Evolutionary conservation across 106 monocot genomes (phyloP).

Genomic region (Apostasia ramifera): DNA sequence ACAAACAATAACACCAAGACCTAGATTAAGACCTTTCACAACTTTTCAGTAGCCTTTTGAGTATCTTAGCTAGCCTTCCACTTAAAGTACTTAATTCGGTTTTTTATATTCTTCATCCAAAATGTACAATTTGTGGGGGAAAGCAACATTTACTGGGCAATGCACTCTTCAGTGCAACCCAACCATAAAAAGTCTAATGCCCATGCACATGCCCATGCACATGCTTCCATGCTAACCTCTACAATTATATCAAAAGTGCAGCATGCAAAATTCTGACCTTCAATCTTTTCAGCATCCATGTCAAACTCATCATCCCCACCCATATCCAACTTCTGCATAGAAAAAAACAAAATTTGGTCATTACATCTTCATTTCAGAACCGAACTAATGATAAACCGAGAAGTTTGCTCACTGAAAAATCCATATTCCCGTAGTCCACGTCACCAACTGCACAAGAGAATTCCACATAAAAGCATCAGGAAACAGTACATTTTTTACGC

Average conservation of each 20-base stretch:
- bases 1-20: too few species aligned
- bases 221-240: too few species aligned
- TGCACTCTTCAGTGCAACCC: too few species aligned
- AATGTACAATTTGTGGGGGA: too few species aligned
- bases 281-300: slow-evolving; percentile 22
- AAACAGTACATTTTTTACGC: background rate
- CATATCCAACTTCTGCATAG: slow-evolving; percentile 47
- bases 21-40: too few species aligned
- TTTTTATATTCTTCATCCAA: too few species aligned
- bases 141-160: too few species aligned
- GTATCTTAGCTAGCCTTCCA: too few species aligned
- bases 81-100: too few species aligned
- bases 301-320: slow-evolving; percentile 32
- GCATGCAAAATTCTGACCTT: slow-evolving; percentile 4
- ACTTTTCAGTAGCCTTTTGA: too few species aligned
- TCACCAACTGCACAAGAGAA: slow-evolving; percentile 20
- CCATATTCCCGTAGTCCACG: slow-evolving; percentile 57
- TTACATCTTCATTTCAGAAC: background rate
- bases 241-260: background rate
- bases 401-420: slow-evolving; percentile 57
- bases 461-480: background rate
- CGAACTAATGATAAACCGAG: background rate
- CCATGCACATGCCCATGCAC: too few species aligned
- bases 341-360: background rate
- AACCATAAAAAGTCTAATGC: too few species aligned